Evolutionary conservation across 1,284 basidiomycete species (phyloP).

Genomic region (Melampsora larici-populina): DNA sequence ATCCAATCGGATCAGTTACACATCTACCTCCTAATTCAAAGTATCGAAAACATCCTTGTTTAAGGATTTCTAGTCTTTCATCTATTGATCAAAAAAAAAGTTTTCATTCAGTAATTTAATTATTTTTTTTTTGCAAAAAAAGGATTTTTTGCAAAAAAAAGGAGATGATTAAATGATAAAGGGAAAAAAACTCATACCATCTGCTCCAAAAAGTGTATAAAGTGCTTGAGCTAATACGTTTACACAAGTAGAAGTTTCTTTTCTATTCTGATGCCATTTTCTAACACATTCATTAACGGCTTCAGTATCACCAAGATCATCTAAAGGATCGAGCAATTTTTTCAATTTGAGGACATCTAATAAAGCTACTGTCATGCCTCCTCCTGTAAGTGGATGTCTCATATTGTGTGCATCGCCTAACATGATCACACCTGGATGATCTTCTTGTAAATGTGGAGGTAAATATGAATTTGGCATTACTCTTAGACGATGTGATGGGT

Average conservation of each 20-base stretch:
- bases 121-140: no score
- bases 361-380: slow-evolving; percentile 88
- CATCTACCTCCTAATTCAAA: slow-evolving; percentile 91
- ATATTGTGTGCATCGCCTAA: slow-evolving; percentile 98
- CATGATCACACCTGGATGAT: slow-evolving; percentile 71
- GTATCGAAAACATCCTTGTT: slow-evolving; percentile 94
- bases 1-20: slow-evolving; percentile 78
- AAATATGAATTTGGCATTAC: slow-evolving; percentile 97
- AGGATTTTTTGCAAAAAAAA: no score
- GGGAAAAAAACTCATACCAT: slow-evolving; percentile 52
- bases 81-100: slow-evolving; percentile 54
- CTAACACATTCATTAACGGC: slow-evolving; percentile 62
- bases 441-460: slow-evolving; percentile 70
- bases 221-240: slow-evolving; percentile 87
- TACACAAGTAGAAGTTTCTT: slow-evolving; percentile 73
- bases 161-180: background rate
- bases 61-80: slow-evolving; percentile 73
- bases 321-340: slow-evolving; percentile 59
- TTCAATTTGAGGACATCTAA: slow-evolving; percentile 75
- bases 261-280: slow-evolving; percentile 79
- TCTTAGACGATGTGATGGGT: slow-evolving; percentile 65
- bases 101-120: background rate
- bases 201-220: slow-evolving; percentile 82
- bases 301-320: slow-evolving; percentile 63
- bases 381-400: slow-evolving; percentile 96